A percentile compares a stretch with the other conserved stretches of the same genome.
These are phyloP conservation scores for Fusarium virguliforme DNA, from an alignment of 2,329 filamentous ascomycete species.

Conservation along the genomic window DNA sequence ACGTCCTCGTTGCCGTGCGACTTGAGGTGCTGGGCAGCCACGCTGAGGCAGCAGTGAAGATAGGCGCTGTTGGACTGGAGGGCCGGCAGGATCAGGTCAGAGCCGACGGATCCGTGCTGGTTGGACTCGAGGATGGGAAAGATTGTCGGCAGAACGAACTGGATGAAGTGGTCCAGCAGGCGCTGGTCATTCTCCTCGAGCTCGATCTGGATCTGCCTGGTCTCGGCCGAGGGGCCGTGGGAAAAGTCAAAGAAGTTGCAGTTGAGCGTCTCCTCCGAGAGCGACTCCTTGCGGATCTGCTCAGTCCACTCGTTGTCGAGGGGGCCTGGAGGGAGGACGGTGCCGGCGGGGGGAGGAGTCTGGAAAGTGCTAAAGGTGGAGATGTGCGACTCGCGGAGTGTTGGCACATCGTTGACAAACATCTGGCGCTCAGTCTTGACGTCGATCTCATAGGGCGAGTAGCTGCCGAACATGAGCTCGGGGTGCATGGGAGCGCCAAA, in stretches of 20 bases:
- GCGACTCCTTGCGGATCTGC: constrained; percentile 71
- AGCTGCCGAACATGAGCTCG: constrained; percentile 72
- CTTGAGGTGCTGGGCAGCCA: constrained; percentile 93
- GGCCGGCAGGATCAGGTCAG: constrained; percentile 88
- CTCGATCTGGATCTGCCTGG: constrained; percentile 81
- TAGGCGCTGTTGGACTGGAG: constrained; percentile 94
- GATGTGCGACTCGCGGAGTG: constrained; percentile 86
- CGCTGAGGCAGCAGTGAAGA: constrained; percentile 94
- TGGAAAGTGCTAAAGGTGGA: constrained; percentile 96
- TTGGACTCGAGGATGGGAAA: constrained; percentile 95
- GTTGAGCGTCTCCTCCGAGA: constrained; percentile 76
- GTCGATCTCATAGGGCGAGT: constrained; percentile 91
- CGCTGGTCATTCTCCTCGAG: constrained; percentile 91
- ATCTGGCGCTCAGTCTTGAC: constrained; percentile 96
- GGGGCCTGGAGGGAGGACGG: constrained; percentile 75
- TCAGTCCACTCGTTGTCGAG: constrained; percentile 75
- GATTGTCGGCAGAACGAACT: constrained; percentile 87
- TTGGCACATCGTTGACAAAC: constrained; percentile 91
- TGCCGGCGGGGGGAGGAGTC: constrained; percentile 80
- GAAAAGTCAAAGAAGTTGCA: constrained; percentile 89
- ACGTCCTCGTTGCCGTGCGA: constrained; percentile 80
- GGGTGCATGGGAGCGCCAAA: constrained; percentile 76
- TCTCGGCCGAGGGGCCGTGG: constrained; percentile 75
- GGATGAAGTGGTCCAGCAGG: constrained; percentile 91
- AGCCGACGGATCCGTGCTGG: constrained; percentile 85